phyloP scores from a whole-genome alignment of 345 rosid genomes.

The Populus ilicifolia region DNA sequence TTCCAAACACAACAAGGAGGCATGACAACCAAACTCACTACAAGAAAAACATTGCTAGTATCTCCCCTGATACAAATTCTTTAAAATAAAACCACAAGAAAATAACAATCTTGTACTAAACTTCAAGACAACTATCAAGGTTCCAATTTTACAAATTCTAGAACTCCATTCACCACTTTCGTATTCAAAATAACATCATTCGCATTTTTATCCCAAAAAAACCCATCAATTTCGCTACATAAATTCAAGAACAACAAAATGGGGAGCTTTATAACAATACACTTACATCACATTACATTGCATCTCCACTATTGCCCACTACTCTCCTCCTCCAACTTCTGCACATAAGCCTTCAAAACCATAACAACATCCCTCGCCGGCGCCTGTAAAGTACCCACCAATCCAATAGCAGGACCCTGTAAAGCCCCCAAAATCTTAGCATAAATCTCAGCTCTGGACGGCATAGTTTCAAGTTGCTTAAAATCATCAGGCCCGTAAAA shows the following conservation, averaged over 20 bases:
- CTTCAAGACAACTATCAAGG: neutral
- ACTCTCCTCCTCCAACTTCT: constrained; percentile 85
- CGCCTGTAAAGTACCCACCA: constrained; percentile 83
- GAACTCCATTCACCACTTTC: neutral
- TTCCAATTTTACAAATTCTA: constrained; percentile 14
- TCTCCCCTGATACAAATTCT: neutral
- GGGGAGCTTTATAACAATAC: neutral
- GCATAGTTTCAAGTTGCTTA: constrained; percentile 70
- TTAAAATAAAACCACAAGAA: neutral
- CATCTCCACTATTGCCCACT: constrained; percentile 34
- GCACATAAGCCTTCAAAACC: constrained; percentile 77
- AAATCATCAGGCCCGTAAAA: constrained; percentile 79
- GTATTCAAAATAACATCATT: neutral
- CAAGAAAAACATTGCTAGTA: neutral
- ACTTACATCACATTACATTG: neutral
- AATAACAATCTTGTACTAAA: neutral
- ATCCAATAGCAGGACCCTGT: constrained; percentile 71
- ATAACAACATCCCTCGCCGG: constrained; percentile 77
- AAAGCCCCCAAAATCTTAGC: constrained; percentile 78
- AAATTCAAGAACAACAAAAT: constrained; percentile 7
- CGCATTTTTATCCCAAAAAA: neutral
- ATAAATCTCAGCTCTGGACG: constrained; percentile 77
- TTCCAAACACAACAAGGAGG: neutral
- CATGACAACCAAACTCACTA: neutral
- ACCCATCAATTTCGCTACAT: neutral